Conservation (phyloP, 139 green algal species). For the Bryopsis sp. region DNA sequence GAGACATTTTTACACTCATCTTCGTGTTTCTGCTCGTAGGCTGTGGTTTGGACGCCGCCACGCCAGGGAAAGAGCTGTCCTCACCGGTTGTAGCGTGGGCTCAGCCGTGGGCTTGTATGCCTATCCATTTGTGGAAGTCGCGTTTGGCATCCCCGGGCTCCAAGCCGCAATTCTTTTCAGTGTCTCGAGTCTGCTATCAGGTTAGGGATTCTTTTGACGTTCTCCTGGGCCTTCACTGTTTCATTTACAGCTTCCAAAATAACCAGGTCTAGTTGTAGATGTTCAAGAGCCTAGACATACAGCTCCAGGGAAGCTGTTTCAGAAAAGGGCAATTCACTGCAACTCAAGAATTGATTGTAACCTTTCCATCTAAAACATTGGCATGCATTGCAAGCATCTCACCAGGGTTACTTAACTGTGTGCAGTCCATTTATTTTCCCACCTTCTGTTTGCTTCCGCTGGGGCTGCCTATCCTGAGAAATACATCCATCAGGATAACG, state of each 20-base stretch:
- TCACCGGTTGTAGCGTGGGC: constrained; percentile 17
- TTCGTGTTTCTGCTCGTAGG: neutral
- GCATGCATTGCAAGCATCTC: constrained; percentile 22
- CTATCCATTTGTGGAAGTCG: constrained; percentile 20
- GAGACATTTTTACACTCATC: neutral
- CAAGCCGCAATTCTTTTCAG: constrained; percentile 17
- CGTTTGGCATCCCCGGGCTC: constrained; percentile 25
- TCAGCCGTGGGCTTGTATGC: constrained; percentile 15
- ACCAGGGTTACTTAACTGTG: constrained; percentile 15
- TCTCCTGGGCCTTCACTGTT: too few relatives aligned
- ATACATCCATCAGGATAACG: constrained; percentile 60
- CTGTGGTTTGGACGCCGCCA: neutral
- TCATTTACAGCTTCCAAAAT: too few relatives aligned
- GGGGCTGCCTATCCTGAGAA: constrained; percentile 33
- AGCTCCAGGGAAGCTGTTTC: too few relatives aligned
- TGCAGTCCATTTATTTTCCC: constrained; percentile 20
- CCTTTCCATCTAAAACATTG: constrained; percentile 14
- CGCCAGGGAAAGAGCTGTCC: neutral
- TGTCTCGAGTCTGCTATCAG: constrained; percentile 12
- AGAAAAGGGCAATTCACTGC: neutral
- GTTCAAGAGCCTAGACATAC: too few relatives aligned
- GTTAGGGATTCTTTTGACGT: neutral
- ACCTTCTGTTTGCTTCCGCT: constrained; percentile 29
- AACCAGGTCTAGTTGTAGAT: too few relatives aligned
- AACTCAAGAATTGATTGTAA: neutral